Base-by-base conservation (phyloP, 257 asterid genomes). In the Solanum chaucha region DNA sequence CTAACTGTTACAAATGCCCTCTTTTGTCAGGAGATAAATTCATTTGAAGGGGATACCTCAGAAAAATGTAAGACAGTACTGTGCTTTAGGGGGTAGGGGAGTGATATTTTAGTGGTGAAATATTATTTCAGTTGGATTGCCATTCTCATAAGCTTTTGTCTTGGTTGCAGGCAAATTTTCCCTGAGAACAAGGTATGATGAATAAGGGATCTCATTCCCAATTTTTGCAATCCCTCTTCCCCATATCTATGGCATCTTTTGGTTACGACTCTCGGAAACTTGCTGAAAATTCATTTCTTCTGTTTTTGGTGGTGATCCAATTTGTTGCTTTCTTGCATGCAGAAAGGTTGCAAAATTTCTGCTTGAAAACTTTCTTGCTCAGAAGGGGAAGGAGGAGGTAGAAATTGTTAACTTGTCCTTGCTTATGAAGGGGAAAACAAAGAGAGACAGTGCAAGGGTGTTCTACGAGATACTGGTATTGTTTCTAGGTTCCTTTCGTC, bases 401-500 rank as follows among this genome's bases (percentile, higher is more conserved):
- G 88, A 59, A 80, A 88, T 86, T 26, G 48, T 96, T 86, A 91
- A 89, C 89, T 73, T 94, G 84, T 87, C 92, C 19, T 88, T 85
- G 70, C 87, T 93, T 72, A 74, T 93, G 91, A 86, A 85, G 67
- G 91, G 93, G 67, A 93, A 90, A 91, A 93, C 92, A 34, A 94
- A 92, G 95, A 91, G 85, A 89, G 93, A 91, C 61, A 91, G 98
- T 41, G 96, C 98, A 10, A 88, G 90, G 89, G 87, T 94, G 15
- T 96, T 95, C 92, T 93, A 93, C 75, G 99, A 94, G 90, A 90
- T 92, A 84, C 93, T 97, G 98, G 99, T 97, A 94, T 17, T 65
- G 12, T 15, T 86, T 68, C 34, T 75, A 32, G 36, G 58, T 7
- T 80, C 72, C 14, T 19, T 77, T 87, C 5, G 12, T 41, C 61